Percentiles rank a stretch among this genome's conserved stretches.
Conservation (phyloP, 2,329 filamentous ascomycete species). For the Magnaporthales sp. region DNA sequence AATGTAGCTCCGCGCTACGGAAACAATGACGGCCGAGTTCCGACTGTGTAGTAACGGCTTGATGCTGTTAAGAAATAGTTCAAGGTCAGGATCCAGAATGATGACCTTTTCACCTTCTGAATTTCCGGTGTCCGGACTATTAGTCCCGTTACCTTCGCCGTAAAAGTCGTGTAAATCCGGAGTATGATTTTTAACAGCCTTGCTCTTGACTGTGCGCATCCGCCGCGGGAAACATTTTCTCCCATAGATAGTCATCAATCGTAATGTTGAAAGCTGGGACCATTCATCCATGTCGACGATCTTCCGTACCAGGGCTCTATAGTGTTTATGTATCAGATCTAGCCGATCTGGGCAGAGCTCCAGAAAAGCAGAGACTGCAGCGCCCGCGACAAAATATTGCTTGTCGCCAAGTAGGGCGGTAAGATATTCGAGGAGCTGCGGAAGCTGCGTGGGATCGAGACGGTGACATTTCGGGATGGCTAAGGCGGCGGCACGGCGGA, state of each 20-base stretch:
- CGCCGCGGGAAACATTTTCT: slow-evolving; percentile 77
- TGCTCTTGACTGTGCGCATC: slow-evolving; percentile 37
- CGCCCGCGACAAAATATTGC: slow-evolving; percentile 94
- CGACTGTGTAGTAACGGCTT: slow-evolving; percentile 83
- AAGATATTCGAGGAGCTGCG: slow-evolving; percentile 78
- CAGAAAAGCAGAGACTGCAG: slow-evolving; percentile 80
- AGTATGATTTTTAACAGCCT: slow-evolving; percentile 20
- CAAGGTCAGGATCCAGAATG: slow-evolving; percentile 71
- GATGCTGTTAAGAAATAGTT: slow-evolving; percentile 70
- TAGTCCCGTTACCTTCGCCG: slow-evolving; percentile 48
- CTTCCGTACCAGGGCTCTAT: slow-evolving; percentile 76
- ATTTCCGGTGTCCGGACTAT: slow-evolving; percentile 17
- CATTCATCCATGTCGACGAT: slow-evolving; percentile 99
- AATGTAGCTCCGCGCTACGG: slow-evolving; percentile 76
- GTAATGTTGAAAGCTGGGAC: slow-evolving; percentile 79
- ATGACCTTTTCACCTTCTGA: slow-evolving; percentile 44
- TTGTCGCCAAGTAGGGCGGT: slow-evolving; percentile 73
- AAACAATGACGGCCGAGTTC: slow-evolving; percentile 85
- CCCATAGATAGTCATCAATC: slow-evolving; percentile 75
- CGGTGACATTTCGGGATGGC: slow-evolving; percentile 95
- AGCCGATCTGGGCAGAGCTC: slow-evolving; percentile 82
- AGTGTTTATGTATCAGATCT: slow-evolving; percentile 86
- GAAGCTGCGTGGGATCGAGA: slow-evolving; percentile 76
- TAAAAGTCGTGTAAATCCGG: slow-evolving; percentile 67
- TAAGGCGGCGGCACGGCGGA: slow-evolving; percentile 84